These are phyloP conservation scores for Biscogniauxia marginata DNA, from an alignment of 2,329 filamentous ascomycete genomes.

Conservation along the genomic window DNA sequence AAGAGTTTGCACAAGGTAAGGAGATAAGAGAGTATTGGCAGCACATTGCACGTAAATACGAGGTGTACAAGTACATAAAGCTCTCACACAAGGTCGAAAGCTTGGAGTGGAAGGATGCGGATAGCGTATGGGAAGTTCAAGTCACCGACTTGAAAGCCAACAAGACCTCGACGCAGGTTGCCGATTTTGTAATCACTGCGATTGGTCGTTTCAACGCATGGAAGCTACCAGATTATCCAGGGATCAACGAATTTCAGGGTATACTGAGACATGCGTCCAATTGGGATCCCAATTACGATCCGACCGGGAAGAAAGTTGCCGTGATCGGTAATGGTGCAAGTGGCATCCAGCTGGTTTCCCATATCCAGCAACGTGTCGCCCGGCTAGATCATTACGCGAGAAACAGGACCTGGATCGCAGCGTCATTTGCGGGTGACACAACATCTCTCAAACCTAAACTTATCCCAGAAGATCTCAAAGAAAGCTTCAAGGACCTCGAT, in stretches of 20 bases:
- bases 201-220: conserved; percentile 66
- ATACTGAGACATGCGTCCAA: conserved; percentile 59
- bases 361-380: conserved; percentile 46
- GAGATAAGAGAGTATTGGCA: conserved; percentile 71
- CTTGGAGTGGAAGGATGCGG: conserved; percentile 52
- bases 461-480: conserved; percentile 51
- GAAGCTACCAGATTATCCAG: conserved; percentile 61
- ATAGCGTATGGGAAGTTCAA: conserved; percentile 56
- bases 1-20: conserved; percentile 63
- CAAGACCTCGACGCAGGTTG: conserved; percentile 43
- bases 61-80: conserved; percentile 59
- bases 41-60: conserved; percentile 58
- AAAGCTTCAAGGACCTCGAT: conserved; percentile 58
- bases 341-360: conserved; percentile 56
- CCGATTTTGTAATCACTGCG: conserved; percentile 62
- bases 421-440: conserved; percentile 56
- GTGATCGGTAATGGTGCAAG: conserved; percentile 64
- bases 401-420: conserved; percentile 66
- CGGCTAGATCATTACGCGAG: conserved; percentile 64
- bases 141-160: conserved; percentile 39
- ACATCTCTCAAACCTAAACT: conserved; percentile 56
- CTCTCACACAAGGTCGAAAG: conserved; percentile 55
- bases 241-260: conserved; percentile 54
- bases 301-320: conserved; percentile 49
- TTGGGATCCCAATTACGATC: conserved; percentile 55